Conservation (phyloP, 306 rosid species). For the Pyrus betulifolia region DNA sequence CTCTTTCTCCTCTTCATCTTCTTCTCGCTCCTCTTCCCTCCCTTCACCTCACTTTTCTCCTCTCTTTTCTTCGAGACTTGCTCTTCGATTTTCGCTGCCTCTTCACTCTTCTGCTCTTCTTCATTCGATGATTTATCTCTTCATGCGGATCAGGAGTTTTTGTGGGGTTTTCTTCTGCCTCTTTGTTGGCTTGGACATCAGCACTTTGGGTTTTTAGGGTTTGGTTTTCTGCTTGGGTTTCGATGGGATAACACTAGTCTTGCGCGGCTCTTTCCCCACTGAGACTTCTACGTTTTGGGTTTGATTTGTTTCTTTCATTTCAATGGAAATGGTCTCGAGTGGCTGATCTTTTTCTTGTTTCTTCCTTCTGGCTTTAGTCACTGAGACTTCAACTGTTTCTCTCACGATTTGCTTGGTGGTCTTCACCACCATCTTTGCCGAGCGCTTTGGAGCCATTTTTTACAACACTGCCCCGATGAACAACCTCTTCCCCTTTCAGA, state of each 20-base stretch:
- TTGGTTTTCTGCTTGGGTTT: not conserved
- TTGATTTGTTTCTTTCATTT: not conserved
- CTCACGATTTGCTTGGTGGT: slow-evolving; percentile 30
- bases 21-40: not conserved
- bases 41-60: not conserved
- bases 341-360: not conserved
- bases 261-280: not conserved
- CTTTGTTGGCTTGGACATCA: not conserved
- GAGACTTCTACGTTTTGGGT: slow-evolving; percentile 5
- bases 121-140: not conserved
- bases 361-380: slow-evolving; percentile 15
- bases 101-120: not conserved
- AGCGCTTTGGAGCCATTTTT: slow-evolving; percentile 46
- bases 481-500: not conserved
- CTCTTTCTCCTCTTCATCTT: slow-evolving; percentile 15
- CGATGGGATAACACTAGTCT: not conserved
- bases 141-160: not conserved
- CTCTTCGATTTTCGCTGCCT: not conserved
- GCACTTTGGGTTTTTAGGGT: not conserved
- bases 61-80: not conserved
- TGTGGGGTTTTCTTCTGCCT: not conserved
- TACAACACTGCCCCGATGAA: not conserved
- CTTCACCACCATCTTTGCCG: slow-evolving; percentile 15
- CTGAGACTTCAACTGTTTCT: slow-evolving; percentile 28
- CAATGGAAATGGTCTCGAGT: not conserved